These are phyloP conservation scores for Hanseniaspora pseudoguilliermondii DNA, from an alignment of 805 yeast species.

Conservation along the genomic window DNA sequence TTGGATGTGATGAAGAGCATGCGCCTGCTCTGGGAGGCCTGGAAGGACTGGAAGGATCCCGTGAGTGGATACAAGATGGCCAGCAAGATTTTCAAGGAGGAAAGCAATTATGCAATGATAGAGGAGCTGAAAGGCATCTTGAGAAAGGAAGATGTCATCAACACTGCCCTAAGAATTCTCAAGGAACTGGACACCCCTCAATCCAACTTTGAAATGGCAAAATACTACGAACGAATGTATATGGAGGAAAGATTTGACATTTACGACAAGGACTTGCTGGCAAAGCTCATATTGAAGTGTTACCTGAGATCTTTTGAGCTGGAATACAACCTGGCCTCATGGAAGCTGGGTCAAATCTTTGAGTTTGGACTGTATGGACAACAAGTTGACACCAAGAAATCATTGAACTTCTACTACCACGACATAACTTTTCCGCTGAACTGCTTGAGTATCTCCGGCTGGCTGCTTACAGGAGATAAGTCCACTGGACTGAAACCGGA, in stretches of 20 bases:
- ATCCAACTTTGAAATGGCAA: slow-evolving; percentile 46
- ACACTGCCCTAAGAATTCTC: slow-evolving; percentile 8
- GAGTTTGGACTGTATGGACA: slow-evolving; percentile 50
- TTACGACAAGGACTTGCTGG: slow-evolving; percentile 15
- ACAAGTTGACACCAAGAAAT: slow-evolving; percentile 38
- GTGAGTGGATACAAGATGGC: slow-evolving; percentile 68
- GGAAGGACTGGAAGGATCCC: slow-evolving; percentile 42
- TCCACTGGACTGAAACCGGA: slow-evolving; percentile 42
- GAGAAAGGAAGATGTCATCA: neutral
- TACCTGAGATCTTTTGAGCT: slow-evolving; percentile 48
- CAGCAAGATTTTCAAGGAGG: slow-evolving; percentile 21
- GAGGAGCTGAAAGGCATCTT: neutral
- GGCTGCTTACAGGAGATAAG: slow-evolving; percentile 53
- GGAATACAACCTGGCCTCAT: slow-evolving; percentile 55
- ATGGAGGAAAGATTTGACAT: slow-evolving; percentile 18
- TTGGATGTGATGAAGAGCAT: slow-evolving; percentile 38
- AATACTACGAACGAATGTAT: slow-evolving; percentile 35
- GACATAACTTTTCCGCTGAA: slow-evolving; percentile 34
- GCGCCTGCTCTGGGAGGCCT: slow-evolving; percentile 45
- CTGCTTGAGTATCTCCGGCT: slow-evolving; percentile 60
- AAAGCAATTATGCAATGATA: slow-evolving; percentile 8
- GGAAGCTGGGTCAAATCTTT: slow-evolving; percentile 56
- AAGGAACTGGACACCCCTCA: slow-evolving; percentile 39
- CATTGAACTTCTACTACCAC: slow-evolving; percentile 60
- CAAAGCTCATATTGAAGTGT: slow-evolving; percentile 35